Percentiles rank a stretch among this genome's conserved stretches.
These are phyloP conservation scores for Cyberlindnera veronae DNA, from an alignment of 805 yeast genomes.

Conservation along the genomic window DNA sequence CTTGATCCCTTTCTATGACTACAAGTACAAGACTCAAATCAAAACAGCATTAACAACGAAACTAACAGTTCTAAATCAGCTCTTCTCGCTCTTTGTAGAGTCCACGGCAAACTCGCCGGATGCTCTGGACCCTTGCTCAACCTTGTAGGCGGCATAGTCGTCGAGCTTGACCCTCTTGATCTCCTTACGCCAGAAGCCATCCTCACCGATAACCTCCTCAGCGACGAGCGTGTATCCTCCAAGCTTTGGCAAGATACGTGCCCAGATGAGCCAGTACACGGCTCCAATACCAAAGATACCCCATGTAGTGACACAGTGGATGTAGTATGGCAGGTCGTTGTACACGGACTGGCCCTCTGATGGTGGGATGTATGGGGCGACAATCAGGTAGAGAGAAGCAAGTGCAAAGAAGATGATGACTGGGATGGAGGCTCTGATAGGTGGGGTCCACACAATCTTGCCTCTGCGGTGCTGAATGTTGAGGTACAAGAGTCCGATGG, in stretches of 20 bases:
- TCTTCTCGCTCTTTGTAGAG: not conserved
- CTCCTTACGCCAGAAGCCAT: conserved; percentile 70
- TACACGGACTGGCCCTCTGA: conserved; percentile 62
- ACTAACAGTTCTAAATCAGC: too few species aligned
- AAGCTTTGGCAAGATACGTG: conserved; percentile 49
- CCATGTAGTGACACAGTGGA: conserved; percentile 81
- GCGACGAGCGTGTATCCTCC: conserved; percentile 50
- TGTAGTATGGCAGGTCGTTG: conserved; percentile 67
- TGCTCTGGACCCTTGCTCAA: conserved; percentile 13
- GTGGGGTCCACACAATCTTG: conserved; percentile 61
- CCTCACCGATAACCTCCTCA: conserved; percentile 56
- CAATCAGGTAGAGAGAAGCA: conserved; percentile 62
- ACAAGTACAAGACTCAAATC: too few species aligned
- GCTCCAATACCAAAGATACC: conserved; percentile 66
- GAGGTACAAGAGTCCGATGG: conserved; percentile 58
- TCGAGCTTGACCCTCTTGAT: conserved; percentile 39
- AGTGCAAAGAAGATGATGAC: conserved; percentile 61
- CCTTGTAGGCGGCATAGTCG: conserved; percentile 18
- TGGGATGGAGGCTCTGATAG: conserved; percentile 62
- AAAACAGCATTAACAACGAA: not conserved
- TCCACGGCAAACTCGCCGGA: not conserved
- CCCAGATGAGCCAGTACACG: conserved; percentile 65
- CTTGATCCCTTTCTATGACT: too few species aligned
- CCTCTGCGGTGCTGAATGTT: conserved; percentile 52
- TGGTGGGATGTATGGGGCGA: conserved; percentile 82